These are phyloP conservation scores for Galeopsis tetrahit DNA, from an alignment of 257 asterid species.

Conservation along the genomic window DNA sequence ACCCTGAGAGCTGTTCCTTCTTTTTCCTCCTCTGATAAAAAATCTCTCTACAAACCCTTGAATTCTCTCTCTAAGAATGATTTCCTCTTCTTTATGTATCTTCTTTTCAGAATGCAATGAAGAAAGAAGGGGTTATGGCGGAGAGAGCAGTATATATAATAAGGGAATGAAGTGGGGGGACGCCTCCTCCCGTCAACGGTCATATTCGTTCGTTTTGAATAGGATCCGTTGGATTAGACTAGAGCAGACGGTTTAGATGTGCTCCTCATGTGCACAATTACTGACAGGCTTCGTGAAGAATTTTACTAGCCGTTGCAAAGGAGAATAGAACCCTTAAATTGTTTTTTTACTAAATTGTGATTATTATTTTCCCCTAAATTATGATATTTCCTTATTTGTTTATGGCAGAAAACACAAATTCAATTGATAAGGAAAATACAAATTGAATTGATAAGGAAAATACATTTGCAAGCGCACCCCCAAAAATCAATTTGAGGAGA, in stretches of 20 bases:
- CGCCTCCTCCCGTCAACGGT: slow-evolving; percentile 53
- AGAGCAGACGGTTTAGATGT: slow-evolving; percentile 36
- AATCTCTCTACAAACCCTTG: background rate
- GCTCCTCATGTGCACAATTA: background rate
- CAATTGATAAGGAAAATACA: too few species aligned
- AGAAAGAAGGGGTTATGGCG: slow-evolving; percentile 19
- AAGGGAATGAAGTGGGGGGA: slow-evolving; percentile 33
- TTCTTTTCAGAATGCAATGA: slow-evolving; percentile 18
- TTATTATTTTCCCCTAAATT: too few species aligned
- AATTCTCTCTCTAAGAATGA: slow-evolving; percentile 2
- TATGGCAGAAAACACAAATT: too few species aligned
- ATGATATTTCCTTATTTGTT: too few species aligned
- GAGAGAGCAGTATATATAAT: slow-evolving; percentile 13
- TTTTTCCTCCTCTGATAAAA: too few species aligned
- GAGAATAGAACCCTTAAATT: slow-evolving; percentile 30
- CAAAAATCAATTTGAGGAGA: too few species aligned
- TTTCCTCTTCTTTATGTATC: background rate
- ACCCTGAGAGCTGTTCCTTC: slow-evolving; percentile 21
- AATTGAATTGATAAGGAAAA: too few species aligned
- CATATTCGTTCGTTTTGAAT: slow-evolving; percentile 45
- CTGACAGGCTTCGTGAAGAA: background rate
- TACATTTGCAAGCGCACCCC: too few species aligned
- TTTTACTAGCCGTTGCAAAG: slow-evolving; percentile 53
- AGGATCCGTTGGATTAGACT: slow-evolving; percentile 46
- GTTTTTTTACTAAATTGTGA: too few species aligned